Conservation (phyloP, 106 monocot genomes). For the Apostasia ramifera region DNA sequence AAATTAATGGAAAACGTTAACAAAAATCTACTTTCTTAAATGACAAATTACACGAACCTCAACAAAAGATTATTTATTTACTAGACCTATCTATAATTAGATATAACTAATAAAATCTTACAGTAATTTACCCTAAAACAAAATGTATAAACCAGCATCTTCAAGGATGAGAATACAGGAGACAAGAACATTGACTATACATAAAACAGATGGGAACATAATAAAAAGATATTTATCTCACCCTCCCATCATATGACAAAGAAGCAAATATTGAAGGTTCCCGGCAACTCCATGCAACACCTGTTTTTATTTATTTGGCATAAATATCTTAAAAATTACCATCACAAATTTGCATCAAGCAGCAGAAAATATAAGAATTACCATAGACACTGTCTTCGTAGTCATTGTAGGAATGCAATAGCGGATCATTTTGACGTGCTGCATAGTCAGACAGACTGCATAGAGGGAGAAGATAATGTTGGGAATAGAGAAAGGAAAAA, state of each 20-base stretch:
- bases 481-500: background rate
- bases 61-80: conserved; percentile 1
- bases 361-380: conserved; percentile 19
- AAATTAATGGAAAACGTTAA: too few relatives aligned
- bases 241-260: conserved; percentile 95
- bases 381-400: conserved; percentile 99
- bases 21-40: too few relatives aligned
- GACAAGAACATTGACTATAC: background rate
- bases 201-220: background rate
- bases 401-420: conserved; percentile 77
- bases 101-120: background rate
- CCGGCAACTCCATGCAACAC: conserved; percentile 84
- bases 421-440: conserved; percentile 40
- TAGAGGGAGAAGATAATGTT: conserved; percentile 6
- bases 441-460: conserved; percentile 56
- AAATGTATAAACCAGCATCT: background rate
- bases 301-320: conserved; percentile 19
- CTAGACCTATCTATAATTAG: background rate
- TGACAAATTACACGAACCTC: background rate
- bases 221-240: conserved; percentile 26
- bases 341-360: conserved; percentile 6
- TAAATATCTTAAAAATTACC: conserved; percentile 6
- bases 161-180: background rate
- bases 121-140: background rate
- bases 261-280: conserved; percentile 86